These are phyloP conservation scores for Thymus mandschuricus DNA, from an alignment of 257 asterid species.

Conservation along the genomic window DNA sequence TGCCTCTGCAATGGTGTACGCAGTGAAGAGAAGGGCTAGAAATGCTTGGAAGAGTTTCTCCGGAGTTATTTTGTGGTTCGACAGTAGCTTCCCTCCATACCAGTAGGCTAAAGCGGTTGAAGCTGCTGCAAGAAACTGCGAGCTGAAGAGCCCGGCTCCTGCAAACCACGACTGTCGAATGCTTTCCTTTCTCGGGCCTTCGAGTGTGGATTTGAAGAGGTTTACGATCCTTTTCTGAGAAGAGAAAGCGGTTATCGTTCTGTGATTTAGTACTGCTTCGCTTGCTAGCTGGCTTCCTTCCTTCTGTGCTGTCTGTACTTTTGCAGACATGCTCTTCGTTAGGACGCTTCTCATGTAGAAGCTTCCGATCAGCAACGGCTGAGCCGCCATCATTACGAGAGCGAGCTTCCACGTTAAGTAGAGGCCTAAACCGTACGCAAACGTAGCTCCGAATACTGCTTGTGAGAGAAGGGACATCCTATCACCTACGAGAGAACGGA, in stretches of 20 bases:
- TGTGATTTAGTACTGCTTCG: conserved; percentile 64
- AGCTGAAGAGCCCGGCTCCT: conserved; percentile 71
- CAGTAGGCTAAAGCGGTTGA: conserved; percentile 80
- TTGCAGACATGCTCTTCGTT: conserved; percentile 61
- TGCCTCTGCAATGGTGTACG: conserved; percentile 86
- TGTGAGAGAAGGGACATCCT: conserved; percentile 60
- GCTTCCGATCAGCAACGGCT: conserved; percentile 70
- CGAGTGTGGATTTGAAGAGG: conserved; percentile 51
- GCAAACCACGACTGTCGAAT: conserved; percentile 70
- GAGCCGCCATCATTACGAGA: conserved; percentile 71
- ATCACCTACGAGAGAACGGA: conserved; percentile 66
- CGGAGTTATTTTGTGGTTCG: conserved; percentile 48
- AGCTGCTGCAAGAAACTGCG: conserved; percentile 80
- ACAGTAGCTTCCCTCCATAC: conserved; percentile 74
- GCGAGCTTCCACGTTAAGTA: conserved; percentile 59
- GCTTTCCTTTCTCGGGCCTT: conserved; percentile 63
- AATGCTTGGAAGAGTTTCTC: conserved; percentile 78
- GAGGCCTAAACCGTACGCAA: conserved; percentile 63
- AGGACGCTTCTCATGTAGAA: conserved; percentile 60
- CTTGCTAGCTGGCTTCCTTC: conserved; percentile 75
- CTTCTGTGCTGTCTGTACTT: conserved; percentile 57
- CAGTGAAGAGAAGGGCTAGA: conserved; percentile 75
- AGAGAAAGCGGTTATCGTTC: conserved; percentile 74
- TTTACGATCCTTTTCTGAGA: conserved; percentile 56
- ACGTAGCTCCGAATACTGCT: conserved; percentile 55